These are phyloP conservation scores for Coprinopsis sp. DNA, from an alignment of 768 basidiomycete species.

Conservation along the genomic window DNA sequence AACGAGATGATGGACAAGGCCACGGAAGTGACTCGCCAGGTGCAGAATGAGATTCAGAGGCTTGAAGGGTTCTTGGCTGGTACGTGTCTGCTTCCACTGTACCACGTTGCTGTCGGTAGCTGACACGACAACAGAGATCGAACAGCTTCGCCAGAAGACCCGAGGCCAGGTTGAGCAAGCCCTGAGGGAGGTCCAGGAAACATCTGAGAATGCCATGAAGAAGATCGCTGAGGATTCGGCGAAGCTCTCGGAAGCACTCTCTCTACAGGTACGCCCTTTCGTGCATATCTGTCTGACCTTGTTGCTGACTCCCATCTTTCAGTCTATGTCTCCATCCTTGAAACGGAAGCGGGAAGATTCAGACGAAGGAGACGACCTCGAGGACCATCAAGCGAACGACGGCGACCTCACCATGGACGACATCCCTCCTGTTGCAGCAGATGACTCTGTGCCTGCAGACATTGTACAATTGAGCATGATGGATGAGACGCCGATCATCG, in stretches of 20 bases:
- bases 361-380: slow-evolving; percentile 36
- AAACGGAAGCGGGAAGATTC: slow-evolving; percentile 62
- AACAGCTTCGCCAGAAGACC: slow-evolving; percentile 34
- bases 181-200: slow-evolving; percentile 34
- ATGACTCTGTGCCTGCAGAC: neutral
- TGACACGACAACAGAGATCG: slow-evolving; percentile 37
- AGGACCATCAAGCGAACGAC: slow-evolving; percentile 18
- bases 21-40: too few relatives aligned
- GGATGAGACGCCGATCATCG: neutral
- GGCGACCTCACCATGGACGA: neutral
- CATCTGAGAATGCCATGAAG: slow-evolving; percentile 1
- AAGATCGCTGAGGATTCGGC: slow-evolving; percentile 25
- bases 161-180: slow-evolving; percentile 43
- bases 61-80: slow-evolving; percentile 40
- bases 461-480: neutral
- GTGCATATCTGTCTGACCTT: slow-evolving; percentile 3
- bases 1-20: slow-evolving; percentile 18
- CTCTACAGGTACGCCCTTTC: slow-evolving; percentile 4
- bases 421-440: neutral
- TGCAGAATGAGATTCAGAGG: slow-evolving; percentile 22
- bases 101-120: neutral
- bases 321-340: slow-evolving; percentile 34
- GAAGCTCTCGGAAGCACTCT: slow-evolving; percentile 24
- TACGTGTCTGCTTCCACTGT: slow-evolving; percentile 17
- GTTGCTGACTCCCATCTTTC: slow-evolving; percentile 15